phyloP scores from a whole-genome alignment of 108 stramenopile genomes.

The Aurantiochytrium sp. region DNA sequence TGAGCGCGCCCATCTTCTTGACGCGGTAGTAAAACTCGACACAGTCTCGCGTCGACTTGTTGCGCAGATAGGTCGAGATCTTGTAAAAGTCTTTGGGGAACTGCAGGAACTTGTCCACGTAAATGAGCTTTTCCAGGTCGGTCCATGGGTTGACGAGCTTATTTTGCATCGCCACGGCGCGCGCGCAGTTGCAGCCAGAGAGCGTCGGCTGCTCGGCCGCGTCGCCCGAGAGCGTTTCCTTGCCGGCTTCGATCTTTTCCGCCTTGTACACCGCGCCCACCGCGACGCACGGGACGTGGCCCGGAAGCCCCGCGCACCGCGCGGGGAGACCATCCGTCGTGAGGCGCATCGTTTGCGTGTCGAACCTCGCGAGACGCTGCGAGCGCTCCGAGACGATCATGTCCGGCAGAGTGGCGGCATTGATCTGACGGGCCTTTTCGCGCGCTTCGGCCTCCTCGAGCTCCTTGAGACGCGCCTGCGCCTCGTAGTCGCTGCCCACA shows the following conservation, averaged over 20 bases:
- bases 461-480: background rate
- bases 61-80: constrained; percentile 80
- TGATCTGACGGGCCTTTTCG: background rate
- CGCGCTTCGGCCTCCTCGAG: background rate
- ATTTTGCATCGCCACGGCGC: background rate
- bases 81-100: constrained; percentile 92
- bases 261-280: background rate
- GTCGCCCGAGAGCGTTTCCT: background rate
- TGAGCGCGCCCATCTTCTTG: constrained; percentile 76
- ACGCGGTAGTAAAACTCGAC: constrained; percentile 88
- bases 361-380: background rate
- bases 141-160: constrained; percentile 64
- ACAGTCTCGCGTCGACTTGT: constrained; percentile 82
- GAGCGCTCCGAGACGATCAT: background rate
- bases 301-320: background rate
- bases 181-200: background rate
- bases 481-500: background rate
- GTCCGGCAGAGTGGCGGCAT: background rate
- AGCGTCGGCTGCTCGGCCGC: background rate
- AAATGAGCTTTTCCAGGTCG: constrained; percentile 96
- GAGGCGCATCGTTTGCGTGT: background rate
- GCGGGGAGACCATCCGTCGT: background rate
- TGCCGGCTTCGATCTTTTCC: background rate
- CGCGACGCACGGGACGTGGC: background rate
- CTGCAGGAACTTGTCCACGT: constrained; percentile 88